Evolutionary conservation across 2,329 filamentous ascomycete genomes (phyloP).

Genomic region (Monilinia vaccinii-corymbosi): DNA sequence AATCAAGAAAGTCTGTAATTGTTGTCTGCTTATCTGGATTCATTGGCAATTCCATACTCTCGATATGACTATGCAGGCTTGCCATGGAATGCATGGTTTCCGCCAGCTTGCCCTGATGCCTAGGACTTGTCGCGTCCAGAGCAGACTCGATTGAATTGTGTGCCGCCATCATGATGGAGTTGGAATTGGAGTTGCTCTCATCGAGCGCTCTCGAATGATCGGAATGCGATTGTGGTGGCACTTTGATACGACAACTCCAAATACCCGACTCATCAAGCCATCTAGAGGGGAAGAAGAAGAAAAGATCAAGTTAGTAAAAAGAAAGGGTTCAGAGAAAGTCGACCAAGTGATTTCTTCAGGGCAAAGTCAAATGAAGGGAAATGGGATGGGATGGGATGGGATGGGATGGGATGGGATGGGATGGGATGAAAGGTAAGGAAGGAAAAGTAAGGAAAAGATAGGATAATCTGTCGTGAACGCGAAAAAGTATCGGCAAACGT

Average conservation of each 20-base stretch:
- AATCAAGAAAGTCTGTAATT: conserved; percentile 60
- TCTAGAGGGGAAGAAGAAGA: conserved; percentile 14
- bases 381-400: too few relatives aligned
- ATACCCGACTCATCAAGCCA: conserved; percentile 28
- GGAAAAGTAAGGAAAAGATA: background rate
- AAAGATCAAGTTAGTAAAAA: conserved; percentile 6
- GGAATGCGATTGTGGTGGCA: conserved; percentile 16
- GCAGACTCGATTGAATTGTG: conserved; percentile 19
- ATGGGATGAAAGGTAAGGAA: too few relatives aligned
- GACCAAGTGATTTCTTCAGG: background rate
- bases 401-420: background rate
- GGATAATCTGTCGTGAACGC: background rate
- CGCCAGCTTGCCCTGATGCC: conserved; percentile 27
- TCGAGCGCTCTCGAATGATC: conserved; percentile 11
- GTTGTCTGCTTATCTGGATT: conserved; percentile 61
- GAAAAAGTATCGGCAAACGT: background rate
- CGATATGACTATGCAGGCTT: conserved; percentile 25
- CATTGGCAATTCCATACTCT: conserved; percentile 30
- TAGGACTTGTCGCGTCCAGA: conserved; percentile 23
- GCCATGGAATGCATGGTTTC: conserved; percentile 28
- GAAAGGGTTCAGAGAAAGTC: background rate
- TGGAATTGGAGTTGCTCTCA: background rate
- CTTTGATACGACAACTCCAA: conserved; percentile 29
- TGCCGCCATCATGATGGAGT: conserved; percentile 16
- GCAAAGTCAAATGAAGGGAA: background rate